A percentile compares a stretch with the other conserved stretches of the same genome.
phyloP scores from a whole-genome alignment of 306 rosid species.

The Acmispon strigosus region DNA sequence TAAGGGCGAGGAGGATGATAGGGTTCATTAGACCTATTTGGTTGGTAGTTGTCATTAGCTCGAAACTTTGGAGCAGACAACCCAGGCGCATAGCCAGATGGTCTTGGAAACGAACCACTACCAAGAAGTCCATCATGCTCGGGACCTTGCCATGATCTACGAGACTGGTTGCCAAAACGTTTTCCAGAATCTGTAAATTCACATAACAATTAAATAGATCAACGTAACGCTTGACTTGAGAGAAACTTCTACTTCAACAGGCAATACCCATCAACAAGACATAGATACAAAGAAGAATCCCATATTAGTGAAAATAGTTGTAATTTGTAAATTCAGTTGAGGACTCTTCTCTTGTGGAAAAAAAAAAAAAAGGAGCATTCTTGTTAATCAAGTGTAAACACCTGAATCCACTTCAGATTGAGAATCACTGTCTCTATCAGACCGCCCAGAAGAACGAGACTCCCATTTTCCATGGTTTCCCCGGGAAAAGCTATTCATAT shows the following conservation, averaged over 20 bases:
- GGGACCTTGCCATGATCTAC: slow-evolving; percentile 73
- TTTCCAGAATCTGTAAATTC: slow-evolving; percentile 61
- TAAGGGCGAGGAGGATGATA: slow-evolving; percentile 95
- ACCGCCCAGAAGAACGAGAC: slow-evolving; percentile 64
- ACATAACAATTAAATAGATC: slow-evolving; percentile 18
- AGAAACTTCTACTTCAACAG: slow-evolving; percentile 8
- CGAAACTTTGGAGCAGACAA: slow-evolving; percentile 53
- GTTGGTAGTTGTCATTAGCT: slow-evolving; percentile 52
- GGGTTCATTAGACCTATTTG: slow-evolving; percentile 66
- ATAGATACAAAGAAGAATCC: background rate
- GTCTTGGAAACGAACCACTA: slow-evolving; percentile 94
- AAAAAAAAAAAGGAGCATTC: background rate
- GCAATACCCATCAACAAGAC: background rate
- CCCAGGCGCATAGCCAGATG: slow-evolving; percentile 70
- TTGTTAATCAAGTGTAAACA: slow-evolving; percentile 29
- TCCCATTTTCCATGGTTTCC: slow-evolving; percentile 85
- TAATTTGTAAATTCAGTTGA: background rate
- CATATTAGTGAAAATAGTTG: background rate
- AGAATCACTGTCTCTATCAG: slow-evolving; percentile 76
- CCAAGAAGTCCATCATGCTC: slow-evolving; percentile 99
- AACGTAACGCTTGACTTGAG: background rate
- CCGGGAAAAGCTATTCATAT: slow-evolving; percentile 46
- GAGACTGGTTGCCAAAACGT: slow-evolving; percentile 59
- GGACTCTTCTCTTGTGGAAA: background rate
- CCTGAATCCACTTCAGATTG: slow-evolving; percentile 87